These are phyloP conservation scores for Hanseniaspora uvarum DNA, from an alignment of 1,139 yeast genomes.

Conservation along the genomic window DNA sequence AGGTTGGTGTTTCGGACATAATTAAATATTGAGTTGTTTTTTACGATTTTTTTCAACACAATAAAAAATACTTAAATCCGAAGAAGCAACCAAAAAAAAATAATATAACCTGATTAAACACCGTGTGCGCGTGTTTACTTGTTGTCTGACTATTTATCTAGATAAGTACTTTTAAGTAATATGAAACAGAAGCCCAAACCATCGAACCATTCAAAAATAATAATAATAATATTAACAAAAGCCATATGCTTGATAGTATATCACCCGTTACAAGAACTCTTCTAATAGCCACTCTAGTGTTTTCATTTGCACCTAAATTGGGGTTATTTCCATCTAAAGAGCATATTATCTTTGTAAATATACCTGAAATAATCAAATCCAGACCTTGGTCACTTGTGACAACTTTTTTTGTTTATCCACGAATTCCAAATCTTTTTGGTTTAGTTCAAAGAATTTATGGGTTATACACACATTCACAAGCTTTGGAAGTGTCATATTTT, in stretches of 20 bases:
- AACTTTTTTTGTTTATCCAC: conserved; percentile 7
- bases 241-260: not conserved
- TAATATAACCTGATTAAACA: too few species aligned
- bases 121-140: too few species aligned
- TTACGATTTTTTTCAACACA: too few species aligned
- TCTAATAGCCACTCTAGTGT: not conserved
- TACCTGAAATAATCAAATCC: not conserved
- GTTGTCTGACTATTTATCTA: too few species aligned
- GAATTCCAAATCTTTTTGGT: not conserved
- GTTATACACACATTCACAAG: conserved; percentile 13
- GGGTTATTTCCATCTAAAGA: not conserved
- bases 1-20: too few species aligned
- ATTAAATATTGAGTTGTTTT: too few species aligned
- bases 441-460: conserved; percentile 7
- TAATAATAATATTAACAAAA: too few species aligned
- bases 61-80: too few species aligned
- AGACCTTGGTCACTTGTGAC: conserved; percentile 6
- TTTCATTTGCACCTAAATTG: not conserved
- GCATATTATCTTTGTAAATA: not conserved
- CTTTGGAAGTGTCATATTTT: conserved; percentile 12
- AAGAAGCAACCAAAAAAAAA: too few species aligned
- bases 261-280: conserved; percentile 10
- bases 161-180: too few species aligned
- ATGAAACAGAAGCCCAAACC: too few species aligned
- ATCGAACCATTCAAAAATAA: too few species aligned